Base-by-base conservation (phyloP, 176 grass and related monocot species). In the Bolboschoenus planiculmis region DNA sequence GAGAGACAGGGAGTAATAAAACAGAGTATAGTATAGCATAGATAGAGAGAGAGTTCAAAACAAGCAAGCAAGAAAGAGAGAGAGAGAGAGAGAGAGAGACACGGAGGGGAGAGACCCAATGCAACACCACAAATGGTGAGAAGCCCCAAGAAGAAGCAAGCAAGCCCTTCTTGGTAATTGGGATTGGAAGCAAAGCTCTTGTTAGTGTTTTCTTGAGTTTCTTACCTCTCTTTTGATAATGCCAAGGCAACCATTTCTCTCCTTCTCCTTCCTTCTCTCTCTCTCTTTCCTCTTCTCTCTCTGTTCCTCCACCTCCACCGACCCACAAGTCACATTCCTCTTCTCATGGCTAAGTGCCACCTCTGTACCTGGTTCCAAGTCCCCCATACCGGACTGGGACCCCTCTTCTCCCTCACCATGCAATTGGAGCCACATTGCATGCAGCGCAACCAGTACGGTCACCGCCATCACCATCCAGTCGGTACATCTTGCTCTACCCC, bases 401-500 rank as follows among this genome's bases (percentile, higher is more conserved):
- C 86, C 90, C 4, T 15, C 87, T 7, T 33, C 89, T 0, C 1
- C 83, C 2, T 91, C 89, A 2, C 92, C 96, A 4, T 98, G 96
- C 90, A 90, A 85, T 33, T 98, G 96, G 96, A 95, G 82, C 10
- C 96, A 95, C 83, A 31, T 98, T 39, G 46, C 64, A 14, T 95
- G 96, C 84, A 82, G 72, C 57, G 34, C 39, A 30, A 76, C 58
- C 0, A 71, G 42, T 5, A 13, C 15, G 0, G 87, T 95, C 5
- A 84, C 89, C 0, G 66, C 84, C 18, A 33, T 98, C 5, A 87
- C 60, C 3, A 90, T 98, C 58, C 92, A 90, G 78, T 98, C 92
- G n/a, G 84, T 95, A 3, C 92, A 84, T 57, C 90, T 98, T 21
- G 90, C 85, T 10, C 65, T 84, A 46, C 1, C 89, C 0, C 34